phyloP scores from a whole-genome alignment of 2,329 filamentous ascomycete genomes.

The Cladosporium sp. region DNA sequence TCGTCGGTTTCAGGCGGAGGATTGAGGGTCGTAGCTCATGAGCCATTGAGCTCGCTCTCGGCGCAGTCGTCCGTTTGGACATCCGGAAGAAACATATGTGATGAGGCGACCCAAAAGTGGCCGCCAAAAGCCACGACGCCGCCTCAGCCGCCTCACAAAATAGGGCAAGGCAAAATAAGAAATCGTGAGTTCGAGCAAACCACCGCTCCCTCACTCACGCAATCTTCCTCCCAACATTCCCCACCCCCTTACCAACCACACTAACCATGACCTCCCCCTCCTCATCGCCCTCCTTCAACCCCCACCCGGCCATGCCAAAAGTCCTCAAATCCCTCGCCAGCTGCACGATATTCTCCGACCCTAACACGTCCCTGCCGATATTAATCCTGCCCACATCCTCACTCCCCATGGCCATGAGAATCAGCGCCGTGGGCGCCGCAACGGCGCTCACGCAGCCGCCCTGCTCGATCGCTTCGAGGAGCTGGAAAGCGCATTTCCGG shows the following conservation, averaged over 20 bases:
- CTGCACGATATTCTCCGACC: conserved; percentile 71
- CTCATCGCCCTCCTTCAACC: conserved; percentile 65
- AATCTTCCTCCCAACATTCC: conserved; percentile 92
- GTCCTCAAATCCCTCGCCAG: conserved; percentile 77
- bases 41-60: too few relatives aligned
- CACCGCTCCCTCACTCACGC: conserved; percentile 35
- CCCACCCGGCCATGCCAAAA: conserved; percentile 92
- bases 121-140: too few relatives aligned
- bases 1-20: too few relatives aligned
- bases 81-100: too few relatives aligned
- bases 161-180: too few relatives aligned
- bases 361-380: conserved; percentile 75
- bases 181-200: too few relatives aligned
- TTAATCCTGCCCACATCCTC: conserved; percentile 89
- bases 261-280: conserved; percentile 73
- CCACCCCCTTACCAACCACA: conserved; percentile 87
- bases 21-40: too few relatives aligned
- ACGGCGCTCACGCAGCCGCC: conserved; percentile 76
- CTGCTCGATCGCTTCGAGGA: conserved; percentile 74
- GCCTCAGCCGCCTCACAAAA: too few relatives aligned
- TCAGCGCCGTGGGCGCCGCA: conserved; percentile 69
- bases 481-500: conserved; percentile 78
- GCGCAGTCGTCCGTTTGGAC: too few relatives aligned
- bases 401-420: conserved; percentile 95
- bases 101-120: too few relatives aligned